phyloP scores from a whole-genome alignment of 2,329 filamentous ascomycete species.

The Sarocladiaceae sp. region DNA sequence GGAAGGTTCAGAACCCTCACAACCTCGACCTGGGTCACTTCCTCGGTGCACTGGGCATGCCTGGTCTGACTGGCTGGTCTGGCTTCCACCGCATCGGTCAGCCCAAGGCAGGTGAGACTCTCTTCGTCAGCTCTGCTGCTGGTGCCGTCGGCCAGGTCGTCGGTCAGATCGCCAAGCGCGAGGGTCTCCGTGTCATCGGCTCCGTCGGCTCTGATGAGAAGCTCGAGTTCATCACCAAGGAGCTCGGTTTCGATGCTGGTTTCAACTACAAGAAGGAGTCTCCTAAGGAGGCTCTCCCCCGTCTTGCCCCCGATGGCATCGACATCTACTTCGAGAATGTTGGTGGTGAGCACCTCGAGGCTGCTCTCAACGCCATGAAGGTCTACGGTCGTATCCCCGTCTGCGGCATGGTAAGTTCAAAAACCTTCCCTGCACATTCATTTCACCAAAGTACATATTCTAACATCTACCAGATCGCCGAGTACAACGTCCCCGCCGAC shows the following conservation, averaged over 20 bases:
- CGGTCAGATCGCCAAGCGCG: conserved; percentile 77
- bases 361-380: conserved; percentile 46
- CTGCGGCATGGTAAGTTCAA: conserved; percentile 57
- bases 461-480: conserved; percentile 46
- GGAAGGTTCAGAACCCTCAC: conserved; percentile 65
- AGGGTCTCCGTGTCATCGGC: conserved; percentile 75
- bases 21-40: conserved; percentile 64
- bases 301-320: conserved; percentile 71
- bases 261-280: conserved; percentile 90
- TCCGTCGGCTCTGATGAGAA: conserved; percentile 78
- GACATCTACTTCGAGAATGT: conserved; percentile 62
- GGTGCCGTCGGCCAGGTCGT: conserved; percentile 82
- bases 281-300: conserved; percentile 60
- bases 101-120: conserved; percentile 65
- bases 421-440: no score
- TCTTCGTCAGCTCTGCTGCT: conserved; percentile 76
- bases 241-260: conserved; percentile 53
- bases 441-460: no score
- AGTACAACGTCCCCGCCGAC: conserved; percentile 60
- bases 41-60: conserved; percentile 61
- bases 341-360: conserved; percentile 48
- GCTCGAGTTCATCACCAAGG: conserved; percentile 57
- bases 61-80: conserved; percentile 67
- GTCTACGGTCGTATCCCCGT: conserved; percentile 59
- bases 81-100: conserved; percentile 62